Evolutionary conservation across 164 flowering plant genomes (phyloP).

Genomic region (Aristolochia fimbriata): DNA sequence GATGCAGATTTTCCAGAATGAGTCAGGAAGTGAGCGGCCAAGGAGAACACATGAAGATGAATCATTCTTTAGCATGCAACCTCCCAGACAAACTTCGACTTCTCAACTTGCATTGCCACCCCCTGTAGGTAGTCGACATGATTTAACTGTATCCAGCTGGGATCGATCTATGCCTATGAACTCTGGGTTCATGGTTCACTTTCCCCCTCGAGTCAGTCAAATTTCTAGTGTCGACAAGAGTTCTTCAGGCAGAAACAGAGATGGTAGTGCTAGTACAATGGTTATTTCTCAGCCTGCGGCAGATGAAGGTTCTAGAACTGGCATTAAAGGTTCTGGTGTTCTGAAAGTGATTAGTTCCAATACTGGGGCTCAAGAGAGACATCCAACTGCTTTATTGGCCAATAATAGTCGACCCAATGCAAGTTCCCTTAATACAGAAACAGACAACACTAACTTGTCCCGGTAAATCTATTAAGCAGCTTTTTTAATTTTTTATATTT

Average conservation of each 20-base stretch:
- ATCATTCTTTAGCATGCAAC: slow-evolving; percentile 31
- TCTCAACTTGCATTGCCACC: slow-evolving; percentile 33
- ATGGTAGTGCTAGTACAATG: slow-evolving; percentile 45
- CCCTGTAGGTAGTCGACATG: slow-evolving; percentile 28
- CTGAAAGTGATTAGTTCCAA: slow-evolving; percentile 36
- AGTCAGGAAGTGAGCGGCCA: slow-evolving; percentile 39
- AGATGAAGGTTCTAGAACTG: slow-evolving; percentile 97
- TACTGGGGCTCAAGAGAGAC: slow-evolving; percentile 22
- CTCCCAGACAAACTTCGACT: slow-evolving; percentile 36
- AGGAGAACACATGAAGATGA: slow-evolving; percentile 54
- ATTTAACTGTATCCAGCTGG: slow-evolving; percentile 43
- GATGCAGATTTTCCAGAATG: slow-evolving; percentile 49
- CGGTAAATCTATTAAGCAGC: slow-evolving; percentile 25
- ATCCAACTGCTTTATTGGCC: slow-evolving; percentile 22
- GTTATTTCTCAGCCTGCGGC: slow-evolving; percentile 64
- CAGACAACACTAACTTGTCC: slow-evolving; percentile 34
- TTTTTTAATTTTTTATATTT: neutral
- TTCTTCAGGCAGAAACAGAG: slow-evolving; percentile 40
- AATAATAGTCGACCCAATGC: slow-evolving; percentile 34
- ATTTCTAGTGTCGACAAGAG: slow-evolving; percentile 35
- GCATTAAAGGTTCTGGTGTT: slow-evolving; percentile 77
- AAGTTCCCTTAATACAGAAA: slow-evolving; percentile 25
- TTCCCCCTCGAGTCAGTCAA: slow-evolving; percentile 37
- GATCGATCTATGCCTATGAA: slow-evolving; percentile 36
- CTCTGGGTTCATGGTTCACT: slow-evolving; percentile 28